phyloP scores from a whole-genome alignment of 306 rosid genomes.

The Ceratonia siliqua region DNA sequence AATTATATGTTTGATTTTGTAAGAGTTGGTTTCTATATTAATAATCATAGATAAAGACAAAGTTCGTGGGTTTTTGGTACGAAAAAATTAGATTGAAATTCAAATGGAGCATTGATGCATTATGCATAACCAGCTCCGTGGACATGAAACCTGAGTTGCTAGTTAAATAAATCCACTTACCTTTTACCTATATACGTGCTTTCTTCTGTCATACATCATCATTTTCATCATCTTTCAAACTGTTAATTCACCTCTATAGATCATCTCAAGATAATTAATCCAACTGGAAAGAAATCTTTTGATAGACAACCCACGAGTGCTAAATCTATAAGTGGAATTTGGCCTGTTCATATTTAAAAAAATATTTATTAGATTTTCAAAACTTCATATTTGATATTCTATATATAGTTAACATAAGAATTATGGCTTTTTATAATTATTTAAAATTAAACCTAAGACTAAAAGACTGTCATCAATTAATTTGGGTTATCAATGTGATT shows the following conservation, averaged over 20 bases:
- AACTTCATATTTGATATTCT: no score
- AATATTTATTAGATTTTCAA: no score
- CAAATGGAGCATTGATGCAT: slow-evolving; percentile 29
- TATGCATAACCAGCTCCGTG: neutral
- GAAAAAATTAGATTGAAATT: slow-evolving; percentile 3
- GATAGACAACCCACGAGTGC: no score
- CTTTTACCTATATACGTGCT: neutral
- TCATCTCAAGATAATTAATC: neutral
- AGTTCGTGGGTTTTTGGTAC: slow-evolving; percentile 40
- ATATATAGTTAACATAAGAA: no score
- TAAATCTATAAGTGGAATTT: no score
- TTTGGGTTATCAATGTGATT: no score
- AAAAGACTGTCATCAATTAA: no score
- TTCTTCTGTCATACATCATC: neutral
- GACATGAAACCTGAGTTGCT: neutral
- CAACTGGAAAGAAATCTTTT: no score
- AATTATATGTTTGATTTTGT: slow-evolving; percentile 35
- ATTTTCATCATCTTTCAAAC: neutral
- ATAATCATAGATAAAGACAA: slow-evolving; percentile 34
- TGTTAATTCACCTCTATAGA: neutral
- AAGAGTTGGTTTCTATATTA: slow-evolving; percentile 16
- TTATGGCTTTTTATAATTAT: no score
- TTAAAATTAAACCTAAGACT: no score
- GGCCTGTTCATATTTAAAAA: no score
- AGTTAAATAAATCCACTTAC: neutral